These are phyloP conservation scores for Harringtonia lauricola DNA, from an alignment of 2,329 filamentous ascomycete species.

Conservation along the genomic window DNA sequence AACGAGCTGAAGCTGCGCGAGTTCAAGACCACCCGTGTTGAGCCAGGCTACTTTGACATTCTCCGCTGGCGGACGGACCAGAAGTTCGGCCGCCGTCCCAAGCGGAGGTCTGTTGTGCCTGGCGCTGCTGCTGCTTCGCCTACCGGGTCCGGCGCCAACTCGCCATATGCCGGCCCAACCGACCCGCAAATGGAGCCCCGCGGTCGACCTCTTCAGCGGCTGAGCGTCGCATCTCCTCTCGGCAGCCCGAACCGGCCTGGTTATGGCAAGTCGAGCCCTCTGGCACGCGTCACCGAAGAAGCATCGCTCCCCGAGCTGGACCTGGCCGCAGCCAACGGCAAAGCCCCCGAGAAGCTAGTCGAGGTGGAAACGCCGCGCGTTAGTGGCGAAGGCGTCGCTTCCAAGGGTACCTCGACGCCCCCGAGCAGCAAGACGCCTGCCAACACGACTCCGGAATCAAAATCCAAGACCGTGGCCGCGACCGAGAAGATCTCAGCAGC, in stretches of 20 bases:
- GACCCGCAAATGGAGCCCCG: constrained; percentile 49
- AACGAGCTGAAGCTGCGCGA: constrained; percentile 85
- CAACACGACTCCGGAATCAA: background rate
- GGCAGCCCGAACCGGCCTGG: constrained; percentile 54
- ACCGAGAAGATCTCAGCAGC: constrained; percentile 10
- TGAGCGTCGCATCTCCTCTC: constrained; percentile 51
- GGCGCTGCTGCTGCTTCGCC: constrained; percentile 26
- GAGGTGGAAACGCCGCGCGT: constrained; percentile 43
- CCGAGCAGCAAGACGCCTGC: constrained; percentile 1
- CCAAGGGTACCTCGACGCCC: background rate
- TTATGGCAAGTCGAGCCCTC: constrained; percentile 57
- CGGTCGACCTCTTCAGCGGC: constrained; percentile 61
- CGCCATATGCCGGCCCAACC: constrained; percentile 55
- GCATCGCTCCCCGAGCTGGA: constrained; percentile 25
- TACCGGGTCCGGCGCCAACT: constrained; percentile 36
- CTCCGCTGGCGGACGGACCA: constrained; percentile 92
- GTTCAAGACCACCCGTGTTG: constrained; percentile 80
- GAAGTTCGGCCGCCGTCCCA: constrained; percentile 67
- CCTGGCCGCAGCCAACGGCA: constrained; percentile 21
- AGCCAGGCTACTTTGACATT: constrained; percentile 90
- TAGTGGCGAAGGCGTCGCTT: constrained; percentile 28
- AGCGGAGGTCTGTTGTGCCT: constrained; percentile 41
- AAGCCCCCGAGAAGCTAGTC: constrained; percentile 38
- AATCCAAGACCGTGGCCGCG: background rate
- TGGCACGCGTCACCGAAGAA: constrained; percentile 69